Base-by-base conservation (phyloP, 306 rosid species). In the Mimosa bimucronata region DNA sequence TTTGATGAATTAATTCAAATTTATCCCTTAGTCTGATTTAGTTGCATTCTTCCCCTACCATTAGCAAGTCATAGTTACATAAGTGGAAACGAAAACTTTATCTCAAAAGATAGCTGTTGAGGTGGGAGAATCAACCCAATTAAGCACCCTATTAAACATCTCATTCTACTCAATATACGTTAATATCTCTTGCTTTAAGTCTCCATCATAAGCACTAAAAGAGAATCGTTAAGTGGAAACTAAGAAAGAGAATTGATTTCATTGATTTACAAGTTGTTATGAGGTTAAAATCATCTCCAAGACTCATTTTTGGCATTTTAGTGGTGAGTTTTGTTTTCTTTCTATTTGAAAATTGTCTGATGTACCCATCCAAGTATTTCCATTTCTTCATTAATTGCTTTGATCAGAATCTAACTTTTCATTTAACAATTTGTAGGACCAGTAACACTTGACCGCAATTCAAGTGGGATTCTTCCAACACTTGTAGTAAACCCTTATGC, bases 361-460 rank as follows among this genome's bases (percentile, higher is more conserved):
- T 19, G 6, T 19, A 9, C 26, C 28, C 68, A 62, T 62, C 21
- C 12, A 62, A 29, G 13, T 23, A 61, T 28, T 26, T 34, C 26
- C 26, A 66, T 34, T n/a, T 48, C 72, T 66, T 66, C 30, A 38
- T 9, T 38, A 66, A 38, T 66, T n/a, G 13, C 48, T 28, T 38
- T 38, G 3, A 21, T 21, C 28, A 67, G 40, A 52, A 75, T 75
- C 71, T 77, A 9, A 77, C 40, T 45, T 31, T 69, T 4, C 16
- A 44, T 19, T 68, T 57, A 26, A 44, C 66, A 15, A 2, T 30
- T 86, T 79, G 62, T 28, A 90, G 94, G 94, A 52, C 90, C 94
- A 30, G 11, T 90, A 40, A 15, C 2, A 29, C 64, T 85, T 44
- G 78, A 78, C 28, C 19, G 26, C 2, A 73, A 75, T 25, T 82